phyloP scores from a whole-genome alignment of 2,329 filamentous ascomycete genomes.

The Ophiocordyceps camponoti-floridani region DNA sequence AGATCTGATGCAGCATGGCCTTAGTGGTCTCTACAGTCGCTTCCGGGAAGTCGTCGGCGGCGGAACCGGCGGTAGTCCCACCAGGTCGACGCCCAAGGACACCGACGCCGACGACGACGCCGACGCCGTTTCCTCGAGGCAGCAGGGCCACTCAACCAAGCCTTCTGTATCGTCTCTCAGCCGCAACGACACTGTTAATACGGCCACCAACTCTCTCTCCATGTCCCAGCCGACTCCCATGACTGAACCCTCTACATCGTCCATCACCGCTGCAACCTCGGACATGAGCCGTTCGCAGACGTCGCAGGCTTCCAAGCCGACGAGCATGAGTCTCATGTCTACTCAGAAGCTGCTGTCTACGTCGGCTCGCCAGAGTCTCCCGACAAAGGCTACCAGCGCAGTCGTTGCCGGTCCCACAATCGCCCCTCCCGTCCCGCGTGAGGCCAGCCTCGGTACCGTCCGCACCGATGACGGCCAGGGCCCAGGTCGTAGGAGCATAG shows the following conservation, averaged over 20 bases:
- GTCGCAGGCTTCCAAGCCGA: constrained; percentile 26
- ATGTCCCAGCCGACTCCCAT: constrained; percentile 12
- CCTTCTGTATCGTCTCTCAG: constrained; percentile 20
- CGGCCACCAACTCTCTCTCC: constrained; percentile 4
- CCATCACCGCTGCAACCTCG: constrained; percentile 11
- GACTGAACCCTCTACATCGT: constrained; percentile 19
- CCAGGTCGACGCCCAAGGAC: constrained; percentile 17
- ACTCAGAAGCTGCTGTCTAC: constrained; percentile 21
- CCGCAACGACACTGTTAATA: constrained; percentile 20
- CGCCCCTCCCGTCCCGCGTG: constrained; percentile 30
- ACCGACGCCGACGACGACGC: constrained; percentile 6
- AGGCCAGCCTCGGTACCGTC: constrained; percentile 22
- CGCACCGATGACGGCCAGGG: constrained; percentile 24
- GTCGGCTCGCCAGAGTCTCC: constrained; percentile 19
- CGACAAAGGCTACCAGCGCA: constrained; percentile 24
- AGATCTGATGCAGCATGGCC: constrained; percentile 65
- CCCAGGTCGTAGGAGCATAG: constrained; percentile 22
- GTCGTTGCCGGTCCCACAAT: constrained; percentile 24
- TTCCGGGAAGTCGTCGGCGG: constrained; percentile 70
- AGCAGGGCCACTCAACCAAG: constrained; percentile 20
- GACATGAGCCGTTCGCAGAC: constrained; percentile 22
- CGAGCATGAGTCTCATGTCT: constrained; percentile 27
- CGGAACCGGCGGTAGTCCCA: constrained; percentile 29
- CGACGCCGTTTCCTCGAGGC: constrained; percentile 17
- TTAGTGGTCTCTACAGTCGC: constrained; percentile 78